phyloP scores from a whole-genome alignment of 768 basidiomycete species.

The Clathrus columnatus region DNA sequence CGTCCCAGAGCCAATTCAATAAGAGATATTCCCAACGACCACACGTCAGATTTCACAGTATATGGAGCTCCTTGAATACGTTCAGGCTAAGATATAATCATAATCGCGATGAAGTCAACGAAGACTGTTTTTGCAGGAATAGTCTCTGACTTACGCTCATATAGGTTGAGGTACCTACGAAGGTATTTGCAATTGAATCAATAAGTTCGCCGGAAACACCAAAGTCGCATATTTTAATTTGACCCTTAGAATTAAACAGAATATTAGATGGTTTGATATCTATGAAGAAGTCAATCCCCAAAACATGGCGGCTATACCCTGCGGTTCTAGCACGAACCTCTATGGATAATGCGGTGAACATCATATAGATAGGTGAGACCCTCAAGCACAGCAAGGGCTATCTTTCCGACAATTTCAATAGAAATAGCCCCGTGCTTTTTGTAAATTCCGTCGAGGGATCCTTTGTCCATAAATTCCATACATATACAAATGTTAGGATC shows the following conservation, averaged over 20 bases:
- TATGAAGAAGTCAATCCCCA: slow-evolving; percentile 21
- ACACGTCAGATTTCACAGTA: slow-evolving; percentile 98
- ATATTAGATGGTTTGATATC: slow-evolving; percentile 99
- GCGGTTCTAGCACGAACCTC: slow-evolving; percentile 52
- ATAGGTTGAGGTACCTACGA: slow-evolving; percentile 97
- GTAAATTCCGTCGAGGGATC: slow-evolving; percentile 90
- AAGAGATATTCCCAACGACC: slow-evolving; percentile 95
- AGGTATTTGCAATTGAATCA: slow-evolving; percentile 98
- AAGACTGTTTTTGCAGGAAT: background rate
- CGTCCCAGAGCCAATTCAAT: slow-evolving; percentile 95
- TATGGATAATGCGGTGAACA: slow-evolving; percentile 94
- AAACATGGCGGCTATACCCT: background rate
- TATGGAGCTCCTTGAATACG: slow-evolving; percentile 98
- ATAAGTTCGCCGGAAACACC: slow-evolving; percentile 98
- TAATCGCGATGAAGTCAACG: slow-evolving; percentile 7
- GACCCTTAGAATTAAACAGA: slow-evolving; percentile 84
- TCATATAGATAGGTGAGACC: slow-evolving; percentile 97
- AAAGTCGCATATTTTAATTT: slow-evolving; percentile 99
- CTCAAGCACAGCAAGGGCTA: slow-evolving; percentile 90
- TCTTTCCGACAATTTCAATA: slow-evolving; percentile 85
- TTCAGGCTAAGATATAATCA: slow-evolving; percentile 62
- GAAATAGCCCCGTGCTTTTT: slow-evolving; percentile 92
- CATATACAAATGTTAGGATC: slow-evolving; percentile 99
- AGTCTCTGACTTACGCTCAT: slow-evolving; percentile 77
- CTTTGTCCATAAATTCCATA: slow-evolving; percentile 96